Conservation (phyloP, 1,284 basidiomycete species). For the Sanghuangporus baumii region DNA sequence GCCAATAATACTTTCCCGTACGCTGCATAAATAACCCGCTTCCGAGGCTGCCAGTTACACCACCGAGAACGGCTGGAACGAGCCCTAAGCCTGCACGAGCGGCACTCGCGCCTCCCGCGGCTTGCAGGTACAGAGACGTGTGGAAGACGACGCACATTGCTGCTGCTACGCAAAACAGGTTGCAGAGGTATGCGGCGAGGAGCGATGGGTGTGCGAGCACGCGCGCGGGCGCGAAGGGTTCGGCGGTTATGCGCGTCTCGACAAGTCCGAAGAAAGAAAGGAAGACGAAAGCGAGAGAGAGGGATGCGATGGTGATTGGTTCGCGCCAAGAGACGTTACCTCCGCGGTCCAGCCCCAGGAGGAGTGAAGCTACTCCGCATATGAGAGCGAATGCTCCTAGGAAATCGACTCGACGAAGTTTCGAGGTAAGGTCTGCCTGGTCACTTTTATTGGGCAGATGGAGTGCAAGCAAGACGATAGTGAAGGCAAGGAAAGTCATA, state of each 20-base stretch:
- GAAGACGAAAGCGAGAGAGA: conserved; percentile 22
- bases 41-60: conserved; percentile 42
- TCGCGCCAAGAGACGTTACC: conserved; percentile 53
- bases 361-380: conserved; percentile 44
- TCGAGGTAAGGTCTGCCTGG: conserved; percentile 34
- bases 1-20: conserved; percentile 49
- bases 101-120: conserved; percentile 41
- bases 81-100: conserved; percentile 46
- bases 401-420: conserved; percentile 55
- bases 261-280: conserved; percentile 26
- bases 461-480: conserved; percentile 44
- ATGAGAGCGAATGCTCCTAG: conserved; percentile 48
- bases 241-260: conserved; percentile 41
- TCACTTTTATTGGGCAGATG: conserved; percentile 37
- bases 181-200: conserved; percentile 50
- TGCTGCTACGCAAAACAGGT: conserved; percentile 48
- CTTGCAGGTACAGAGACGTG: conserved; percentile 52
- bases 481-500: conserved; percentile 44
- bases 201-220: conserved; percentile 47
- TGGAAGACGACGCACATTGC: conserved; percentile 46
- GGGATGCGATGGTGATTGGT: conserved; percentile 27
- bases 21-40: conserved; percentile 51
- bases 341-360: conserved; percentile 51
- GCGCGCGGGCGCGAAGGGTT: conserved; percentile 53
- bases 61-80: conserved; percentile 40